Base-by-base conservation (phyloP, 345 rosid species). In the Schrenkiella parvula region DNA sequence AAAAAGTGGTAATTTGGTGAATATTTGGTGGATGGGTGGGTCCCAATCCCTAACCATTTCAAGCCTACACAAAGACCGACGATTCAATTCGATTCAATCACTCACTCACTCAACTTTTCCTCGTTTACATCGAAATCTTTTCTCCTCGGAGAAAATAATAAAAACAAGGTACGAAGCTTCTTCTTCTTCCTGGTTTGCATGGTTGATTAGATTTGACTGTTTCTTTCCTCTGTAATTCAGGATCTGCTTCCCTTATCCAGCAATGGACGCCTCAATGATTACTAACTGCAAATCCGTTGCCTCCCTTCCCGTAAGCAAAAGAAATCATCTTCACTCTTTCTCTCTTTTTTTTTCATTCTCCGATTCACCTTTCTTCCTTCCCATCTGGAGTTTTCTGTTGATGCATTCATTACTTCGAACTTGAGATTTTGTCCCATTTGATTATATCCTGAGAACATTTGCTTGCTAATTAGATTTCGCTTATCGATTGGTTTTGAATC, bases 221-320 rank as follows among this genome's bases (percentile, higher is more conserved):
- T 5, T 29, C 9, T 21, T 48, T 2, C 25, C 2, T 48, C 17
- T 65, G 69, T 64, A 31, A 64, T 21, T 3, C 69, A 47, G 57
- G 69, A 64, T 64, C 69, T 64, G 32, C 46, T 47, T 64, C 43
- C 44, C 68, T 28, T 44, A 44, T 63, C 35, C 19, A 66, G 34
- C 47, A 47, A 88, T 92, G 91, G 98, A 89, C 77, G 83, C 91
- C n/a, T 82, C 86, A 15, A 76, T 91, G 62, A 61, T 84, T 76
- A 84, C 89, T 17, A 72, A 80, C 35, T 83, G 81, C 84, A 92
- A 84, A 80, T 83, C 95, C 44, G 12, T 83, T 12, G 34, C 84
- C 32, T 75, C 90, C 10, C 18, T 85, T 75, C 86, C 92, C 18
- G 96, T 89, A 80, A 85, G 85, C 26, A 29, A 32, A n/a, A 8